These are phyloP conservation scores for Suhomyces bribrorum DNA, from an alignment of 1,139 yeast genomes.

Conservation along the genomic window DNA sequence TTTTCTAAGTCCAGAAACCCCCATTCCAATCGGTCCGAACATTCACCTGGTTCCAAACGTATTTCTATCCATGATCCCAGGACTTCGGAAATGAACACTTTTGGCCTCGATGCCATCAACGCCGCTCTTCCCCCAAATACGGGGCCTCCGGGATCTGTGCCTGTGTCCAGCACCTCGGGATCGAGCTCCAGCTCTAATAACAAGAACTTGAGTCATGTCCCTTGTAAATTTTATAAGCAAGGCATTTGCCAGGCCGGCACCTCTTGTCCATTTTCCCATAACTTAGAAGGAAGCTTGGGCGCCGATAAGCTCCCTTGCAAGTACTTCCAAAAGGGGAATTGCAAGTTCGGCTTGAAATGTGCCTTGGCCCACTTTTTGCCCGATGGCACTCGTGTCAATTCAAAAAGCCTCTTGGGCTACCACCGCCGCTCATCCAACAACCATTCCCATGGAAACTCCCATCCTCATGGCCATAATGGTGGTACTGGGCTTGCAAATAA, in stretches of 20 bases:
- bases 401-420: constrained; percentile 29
- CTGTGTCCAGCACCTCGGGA: constrained; percentile 18
- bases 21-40: background rate
- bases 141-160: constrained; percentile 42
- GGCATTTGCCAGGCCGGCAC: constrained; percentile 94
- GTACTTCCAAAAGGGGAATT: constrained; percentile 90
- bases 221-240: constrained; percentile 88
- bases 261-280: constrained; percentile 90
- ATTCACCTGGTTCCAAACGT: constrained; percentile 5
- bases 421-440: constrained; percentile 1
- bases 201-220: constrained; percentile 79
- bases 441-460: background rate
- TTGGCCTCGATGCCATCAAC: constrained; percentile 5
- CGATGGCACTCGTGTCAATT: constrained; percentile 81
- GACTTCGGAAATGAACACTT: constrained; percentile 3
- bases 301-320: constrained; percentile 81
- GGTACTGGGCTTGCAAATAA: background rate
- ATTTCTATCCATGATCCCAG: constrained; percentile 7
- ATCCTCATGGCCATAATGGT: background rate
- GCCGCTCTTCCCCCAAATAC: constrained; percentile 38
- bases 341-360: constrained; percentile 91
- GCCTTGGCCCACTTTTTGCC: constrained; percentile 90
- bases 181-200: constrained; percentile 14
- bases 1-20: constrained; percentile 1
- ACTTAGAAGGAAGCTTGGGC: constrained; percentile 56